Evolutionary conservation across 2,329 filamentous ascomycete genomes (phyloP), one percentile per base, ranked within the genome.

Genomic region (Verticillium tricorpus): DNA sequence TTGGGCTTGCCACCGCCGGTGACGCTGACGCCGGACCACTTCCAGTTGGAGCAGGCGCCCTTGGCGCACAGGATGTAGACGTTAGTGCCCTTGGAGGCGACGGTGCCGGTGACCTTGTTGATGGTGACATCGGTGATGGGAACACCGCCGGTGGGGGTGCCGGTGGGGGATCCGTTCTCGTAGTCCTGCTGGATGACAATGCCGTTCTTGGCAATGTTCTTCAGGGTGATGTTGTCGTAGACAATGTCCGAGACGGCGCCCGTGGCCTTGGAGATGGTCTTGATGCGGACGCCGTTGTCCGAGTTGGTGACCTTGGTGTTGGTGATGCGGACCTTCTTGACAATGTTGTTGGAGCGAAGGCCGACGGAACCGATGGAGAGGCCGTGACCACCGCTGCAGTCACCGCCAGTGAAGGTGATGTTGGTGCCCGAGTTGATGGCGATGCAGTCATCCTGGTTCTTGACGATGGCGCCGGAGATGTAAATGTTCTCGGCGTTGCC

Each of bases 361-460:
- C 77, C 82, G 7, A 80, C 76, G 8, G 73, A 76, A 17, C 77
- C 78, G 57, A 78, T 80, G 11, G 76, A 77, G 15, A 80, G 70
- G 50, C 77, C 77, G 62, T 79, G 78, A 2, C 77, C 77, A 39
- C 77, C 77, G 52, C 71, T 76, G 73, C 80, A 83, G 68, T 74
- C 72, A 7, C 78, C 74, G 40, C 71, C 73, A 22, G 71, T 76
- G 69, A 82, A 81, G 40, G 73, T 76, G 64, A 83, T 82, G 65
- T 79, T 72, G 25, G 71, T 76, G 5, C 80, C 81, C 1, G 81
- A 84, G 74, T 85, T 87, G 64, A 84, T 71, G 34, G 85, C 84
- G 8, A 87, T 74, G 66, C 85, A 87, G 68, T 87, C 85, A 61
- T 87, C 85, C 72, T 87, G 85, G 75, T 87, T 87, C 69, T 84